Conservation (phyloP, 257 asterid species). For the Nicotiana noctiflora region DNA sequence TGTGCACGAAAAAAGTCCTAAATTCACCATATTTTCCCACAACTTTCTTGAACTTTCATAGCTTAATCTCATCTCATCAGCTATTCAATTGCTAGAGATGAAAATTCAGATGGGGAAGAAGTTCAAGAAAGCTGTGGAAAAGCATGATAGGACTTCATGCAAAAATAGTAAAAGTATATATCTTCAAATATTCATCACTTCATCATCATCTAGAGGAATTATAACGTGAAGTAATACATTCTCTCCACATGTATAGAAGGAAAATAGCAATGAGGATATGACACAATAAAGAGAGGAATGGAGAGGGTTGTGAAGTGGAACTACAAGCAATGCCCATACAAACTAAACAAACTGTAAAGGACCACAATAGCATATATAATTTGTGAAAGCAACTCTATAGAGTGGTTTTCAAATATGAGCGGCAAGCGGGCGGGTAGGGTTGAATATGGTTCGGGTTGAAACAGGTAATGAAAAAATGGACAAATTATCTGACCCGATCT, state of each 20-base stretch:
- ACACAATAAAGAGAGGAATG: neutral
- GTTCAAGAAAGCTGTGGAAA: constrained; percentile 99
- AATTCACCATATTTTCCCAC: constrained; percentile 57
- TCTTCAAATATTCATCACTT: neutral
- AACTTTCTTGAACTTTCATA: constrained; percentile 38
- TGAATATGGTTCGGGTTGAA: too few relatives aligned
- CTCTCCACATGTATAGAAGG: too few relatives aligned
- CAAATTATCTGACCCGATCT: too few relatives aligned
- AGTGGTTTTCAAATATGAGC: neutral
- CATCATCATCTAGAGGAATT: neutral
- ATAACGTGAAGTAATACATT: neutral
- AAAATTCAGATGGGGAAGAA: constrained; percentile 16
- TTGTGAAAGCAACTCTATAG: constrained; percentile 25
- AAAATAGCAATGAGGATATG: too few relatives aligned
- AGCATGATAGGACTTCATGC: constrained; percentile 51
- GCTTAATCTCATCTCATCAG: neutral
- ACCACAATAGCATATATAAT: constrained; percentile 34
- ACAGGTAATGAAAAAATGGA: too few relatives aligned
- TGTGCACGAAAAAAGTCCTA: constrained; percentile 23
- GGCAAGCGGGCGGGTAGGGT: too few relatives aligned
- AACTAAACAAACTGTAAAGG: constrained; percentile 10
- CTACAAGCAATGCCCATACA: neutral
- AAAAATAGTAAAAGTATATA: neutral
- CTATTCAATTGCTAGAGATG: neutral
- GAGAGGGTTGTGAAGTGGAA: neutral